Evolutionary conservation across 768 basidiomycete species (phyloP).

Genomic region (Nevesoporus exiguus): DNA sequence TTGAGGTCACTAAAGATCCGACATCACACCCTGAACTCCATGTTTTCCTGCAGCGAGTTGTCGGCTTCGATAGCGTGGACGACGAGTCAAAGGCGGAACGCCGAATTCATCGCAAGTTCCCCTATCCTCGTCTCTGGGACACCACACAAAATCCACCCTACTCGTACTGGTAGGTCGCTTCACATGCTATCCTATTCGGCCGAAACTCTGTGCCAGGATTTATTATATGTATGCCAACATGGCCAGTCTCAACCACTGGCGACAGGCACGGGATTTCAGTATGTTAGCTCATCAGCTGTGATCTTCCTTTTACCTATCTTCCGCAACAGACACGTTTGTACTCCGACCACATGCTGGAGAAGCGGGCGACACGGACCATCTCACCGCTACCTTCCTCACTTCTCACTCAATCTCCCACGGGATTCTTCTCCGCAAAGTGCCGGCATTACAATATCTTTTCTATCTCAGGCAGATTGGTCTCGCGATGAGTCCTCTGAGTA

Average conservation of each 20-base stretch:
- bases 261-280: conserved; percentile 88
- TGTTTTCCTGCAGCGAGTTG: conserved; percentile 88
- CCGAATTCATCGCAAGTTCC: conserved; percentile 90
- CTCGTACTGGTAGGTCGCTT: conserved; percentile 76
- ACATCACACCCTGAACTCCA: conserved; percentile 89
- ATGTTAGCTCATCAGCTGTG: conserved; percentile 30
- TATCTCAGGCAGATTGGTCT: conserved; percentile 98
- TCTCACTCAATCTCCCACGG: conserved; percentile 99
- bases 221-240: conserved; percentile 99
- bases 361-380: conserved; percentile 96
- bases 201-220: conserved; percentile 50
- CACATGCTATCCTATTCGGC: background rate
- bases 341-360: conserved; percentile 96
- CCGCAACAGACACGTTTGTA: conserved; percentile 81
- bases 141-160: conserved; percentile 88
- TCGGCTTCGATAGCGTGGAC: conserved; percentile 98
- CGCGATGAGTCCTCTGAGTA: conserved; percentile 97
- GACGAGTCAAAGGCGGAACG: conserved; percentile 95
- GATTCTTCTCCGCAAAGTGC: conserved; percentile 96
- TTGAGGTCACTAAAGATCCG: conserved; percentile 95
- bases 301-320: conserved; percentile 3
- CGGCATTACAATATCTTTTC: conserved; percentile 94
- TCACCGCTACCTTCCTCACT: conserved; percentile 93
- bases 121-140: conserved; percentile 88
- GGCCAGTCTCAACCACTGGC: conserved; percentile 92